A percentile compares a stretch with the other conserved stretches of the same genome.
Conservation (phyloP, 1,139 yeast genomes). For the Lodderomyces margitis region DNA sequence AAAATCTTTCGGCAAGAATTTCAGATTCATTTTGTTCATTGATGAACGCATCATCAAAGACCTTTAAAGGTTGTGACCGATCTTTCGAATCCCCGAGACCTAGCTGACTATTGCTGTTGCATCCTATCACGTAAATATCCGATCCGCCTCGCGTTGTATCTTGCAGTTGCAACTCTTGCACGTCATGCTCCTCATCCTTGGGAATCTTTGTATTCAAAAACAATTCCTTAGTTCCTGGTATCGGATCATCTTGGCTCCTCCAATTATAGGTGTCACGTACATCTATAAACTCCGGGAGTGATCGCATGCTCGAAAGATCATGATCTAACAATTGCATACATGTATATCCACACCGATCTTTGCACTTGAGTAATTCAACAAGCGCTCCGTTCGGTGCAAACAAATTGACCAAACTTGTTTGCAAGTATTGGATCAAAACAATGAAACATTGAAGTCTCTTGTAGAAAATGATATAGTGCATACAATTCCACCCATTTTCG, state of each 20-base stretch:
- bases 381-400: constrained; percentile 23
- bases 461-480: constrained; percentile 65
- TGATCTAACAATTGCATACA: constrained; percentile 59
- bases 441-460: constrained; percentile 61
- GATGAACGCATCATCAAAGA: constrained; percentile 19
- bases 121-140: constrained; percentile 62
- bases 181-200: constrained; percentile 5
- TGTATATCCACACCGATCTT: constrained; percentile 66
- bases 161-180: constrained; percentile 3
- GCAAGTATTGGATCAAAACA: constrained; percentile 40
- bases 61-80: constrained; percentile 36
- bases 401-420: constrained; percentile 15
- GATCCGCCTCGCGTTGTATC: constrained; percentile 48
- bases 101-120: constrained; percentile 61
- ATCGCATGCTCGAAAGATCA: constrained; percentile 37
- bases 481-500: constrained; percentile 83
- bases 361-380: constrained; percentile 46
- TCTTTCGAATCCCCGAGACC: constrained; percentile 72
- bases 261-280: constrained; percentile 27
- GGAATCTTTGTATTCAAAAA: not conserved
- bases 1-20: constrained; percentile 18
- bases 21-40: constrained; percentile 6
- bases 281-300: constrained; percentile 48
- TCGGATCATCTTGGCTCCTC: not conserved
- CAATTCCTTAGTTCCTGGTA: not conserved